phyloP scores from a whole-genome alignment of 345 rosid species.

The Physaria fendleri region DNA sequence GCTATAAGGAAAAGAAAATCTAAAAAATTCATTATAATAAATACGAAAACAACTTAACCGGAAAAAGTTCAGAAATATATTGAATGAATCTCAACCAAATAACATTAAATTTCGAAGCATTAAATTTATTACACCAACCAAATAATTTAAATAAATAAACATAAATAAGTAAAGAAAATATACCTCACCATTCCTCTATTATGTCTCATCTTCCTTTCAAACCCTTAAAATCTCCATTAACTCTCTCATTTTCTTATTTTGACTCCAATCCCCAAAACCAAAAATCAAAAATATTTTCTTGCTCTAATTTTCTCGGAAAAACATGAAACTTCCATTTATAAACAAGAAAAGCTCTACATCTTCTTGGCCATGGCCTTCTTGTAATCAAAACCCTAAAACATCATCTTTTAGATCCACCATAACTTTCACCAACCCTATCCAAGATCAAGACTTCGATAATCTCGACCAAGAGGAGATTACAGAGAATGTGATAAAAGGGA shows the following conservation, averaged over 20 bases:
- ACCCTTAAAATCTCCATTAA: slow-evolving; percentile 28
- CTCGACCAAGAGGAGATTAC: slow-evolving; percentile 34
- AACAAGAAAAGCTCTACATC: slow-evolving; percentile 28
- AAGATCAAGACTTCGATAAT: slow-evolving; percentile 15
- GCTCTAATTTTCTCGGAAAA: slow-evolving; percentile 8
- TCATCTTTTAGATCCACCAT: slow-evolving; percentile 49
- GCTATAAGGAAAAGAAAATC: slow-evolving; percentile 3
- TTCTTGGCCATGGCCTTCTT: slow-evolving; percentile 81
- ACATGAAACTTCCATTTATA: slow-evolving; percentile 63
- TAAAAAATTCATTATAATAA: slow-evolving; percentile 14
- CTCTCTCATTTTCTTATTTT: slow-evolving; percentile 21
- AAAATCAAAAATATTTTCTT: not conserved
- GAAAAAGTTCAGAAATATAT: slow-evolving; percentile 10
- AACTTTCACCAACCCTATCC: slow-evolving; percentile 23
- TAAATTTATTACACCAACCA: slow-evolving; percentile 32
- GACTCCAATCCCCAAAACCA: slow-evolving; percentile 12
- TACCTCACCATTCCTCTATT: slow-evolving; percentile 29
- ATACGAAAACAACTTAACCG: slow-evolving; percentile 15
- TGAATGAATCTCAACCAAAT: slow-evolving; percentile 37
- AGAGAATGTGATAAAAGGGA: slow-evolving; percentile 45
- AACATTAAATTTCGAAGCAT: slow-evolving; percentile 34
- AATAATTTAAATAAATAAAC: not conserved
- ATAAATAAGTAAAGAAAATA: slow-evolving; percentile 15
- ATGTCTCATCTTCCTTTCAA: slow-evolving; percentile 16
- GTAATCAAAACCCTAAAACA: slow-evolving; percentile 69